Evolutionary conservation across 805 yeast genomes (phyloP).

Genomic region (Nakazawaea ishiwadae): DNA sequence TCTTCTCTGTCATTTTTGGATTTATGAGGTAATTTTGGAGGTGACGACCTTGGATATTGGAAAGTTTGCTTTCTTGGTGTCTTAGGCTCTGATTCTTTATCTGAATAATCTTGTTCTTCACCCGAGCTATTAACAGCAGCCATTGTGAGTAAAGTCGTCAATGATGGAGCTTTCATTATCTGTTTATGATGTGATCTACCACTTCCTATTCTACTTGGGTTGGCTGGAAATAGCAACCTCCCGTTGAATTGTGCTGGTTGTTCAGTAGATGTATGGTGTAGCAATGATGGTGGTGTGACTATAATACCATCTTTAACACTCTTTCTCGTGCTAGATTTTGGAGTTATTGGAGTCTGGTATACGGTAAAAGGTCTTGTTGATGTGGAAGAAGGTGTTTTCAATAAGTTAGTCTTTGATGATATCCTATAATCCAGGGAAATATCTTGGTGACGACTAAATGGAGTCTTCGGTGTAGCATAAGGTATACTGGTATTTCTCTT

Average conservation of each 20-base stretch:
- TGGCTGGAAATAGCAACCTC: conserved; percentile 10
- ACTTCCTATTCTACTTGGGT: conserved; percentile 11
- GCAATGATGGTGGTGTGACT: no score
- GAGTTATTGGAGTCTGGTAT: conserved; percentile 12
- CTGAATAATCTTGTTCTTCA: conserved; percentile 4
- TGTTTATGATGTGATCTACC: conserved; percentile 10
- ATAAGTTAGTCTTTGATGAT: conserved; percentile 7
- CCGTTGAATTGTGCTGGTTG: conserved; percentile 5
- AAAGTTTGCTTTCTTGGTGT: conserved; percentile 8
- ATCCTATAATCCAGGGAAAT: conserved; percentile 5
- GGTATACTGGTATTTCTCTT: not conserved
- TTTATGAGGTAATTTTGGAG: not conserved
- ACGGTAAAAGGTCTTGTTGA: conserved; percentile 8
- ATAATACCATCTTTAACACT: conserved; percentile 1
- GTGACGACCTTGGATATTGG: not conserved
- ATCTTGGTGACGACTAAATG: conserved; percentile 8
- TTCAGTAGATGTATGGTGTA: conserved; percentile 3
- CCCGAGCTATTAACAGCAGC: conserved; percentile 6
- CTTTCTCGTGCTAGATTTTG: conserved; percentile 5
- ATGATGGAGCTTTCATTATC: conserved; percentile 9
- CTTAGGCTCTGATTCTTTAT: not conserved
- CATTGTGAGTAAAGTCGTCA: conserved; percentile 7
- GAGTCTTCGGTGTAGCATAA: conserved; percentile 12
- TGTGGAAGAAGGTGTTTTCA: conserved; percentile 3
- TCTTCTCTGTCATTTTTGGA: conserved; percentile 6